These are phyloP conservation scores for Chamaenerion angustifolium DNA, from an alignment of 345 rosid genomes.

Conservation along the genomic window DNA sequence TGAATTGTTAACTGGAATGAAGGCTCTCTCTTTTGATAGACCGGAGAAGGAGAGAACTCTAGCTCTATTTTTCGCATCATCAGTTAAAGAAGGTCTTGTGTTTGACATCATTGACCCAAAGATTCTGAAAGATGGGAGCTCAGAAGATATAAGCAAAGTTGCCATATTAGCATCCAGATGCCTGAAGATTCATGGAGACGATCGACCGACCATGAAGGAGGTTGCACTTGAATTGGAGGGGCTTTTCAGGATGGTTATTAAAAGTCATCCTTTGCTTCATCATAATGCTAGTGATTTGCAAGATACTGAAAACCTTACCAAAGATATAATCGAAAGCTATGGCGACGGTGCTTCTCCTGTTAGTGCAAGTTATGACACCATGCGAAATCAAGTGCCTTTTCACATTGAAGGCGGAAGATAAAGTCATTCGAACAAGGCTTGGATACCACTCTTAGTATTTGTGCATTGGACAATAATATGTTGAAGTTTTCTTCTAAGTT, in stretches of 20 bases:
- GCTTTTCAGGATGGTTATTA: background rate
- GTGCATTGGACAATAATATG: too few species aligned
- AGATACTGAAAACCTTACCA: background rate
- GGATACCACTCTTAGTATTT: too few species aligned
- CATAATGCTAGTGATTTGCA: too few species aligned
- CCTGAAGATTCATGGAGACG: slow-evolving; percentile 7
- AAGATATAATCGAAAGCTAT: background rate
- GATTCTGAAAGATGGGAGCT: background rate
- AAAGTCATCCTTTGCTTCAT: slow-evolving; percentile 9
- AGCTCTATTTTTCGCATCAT: slow-evolving; percentile 9
- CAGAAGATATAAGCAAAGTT: background rate
- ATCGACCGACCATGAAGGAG: slow-evolving; percentile 17
- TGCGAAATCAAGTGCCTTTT: background rate
- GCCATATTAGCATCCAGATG: slow-evolving; percentile 6
- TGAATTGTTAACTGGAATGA: slow-evolving; percentile 26
- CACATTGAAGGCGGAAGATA: background rate
- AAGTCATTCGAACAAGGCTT: background rate
- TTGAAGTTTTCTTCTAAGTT: too few species aligned
- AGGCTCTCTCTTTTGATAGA: slow-evolving; percentile 6
- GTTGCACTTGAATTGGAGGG: slow-evolving; percentile 11
- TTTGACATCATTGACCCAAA: slow-evolving; percentile 3
- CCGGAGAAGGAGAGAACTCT: slow-evolving; percentile 14
- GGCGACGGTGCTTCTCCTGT: background rate
- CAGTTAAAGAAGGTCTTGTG: slow-evolving; percentile 3
- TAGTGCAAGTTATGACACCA: background rate